Conservation (phyloP, 495 filamentous ascomycete species). For the Annulohypoxylon stygium region DNA sequence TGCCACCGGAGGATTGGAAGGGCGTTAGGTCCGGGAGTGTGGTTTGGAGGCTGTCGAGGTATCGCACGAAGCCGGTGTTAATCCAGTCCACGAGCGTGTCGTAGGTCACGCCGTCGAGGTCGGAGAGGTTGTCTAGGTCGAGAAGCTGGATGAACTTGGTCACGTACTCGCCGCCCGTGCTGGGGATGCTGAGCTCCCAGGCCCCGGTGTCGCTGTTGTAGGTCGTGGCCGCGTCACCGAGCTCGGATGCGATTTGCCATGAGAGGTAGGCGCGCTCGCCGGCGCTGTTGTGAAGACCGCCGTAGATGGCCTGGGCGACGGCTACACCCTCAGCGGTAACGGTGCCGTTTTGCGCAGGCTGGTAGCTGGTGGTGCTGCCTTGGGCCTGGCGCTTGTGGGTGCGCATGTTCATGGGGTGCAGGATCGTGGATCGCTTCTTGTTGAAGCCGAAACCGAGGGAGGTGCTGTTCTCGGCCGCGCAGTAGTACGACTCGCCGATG, state of each 20-base stretch:
- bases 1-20: slow-evolving; percentile 63
- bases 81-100: slow-evolving; percentile 63
- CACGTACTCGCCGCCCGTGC: slow-evolving; percentile 56
- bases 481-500: slow-evolving; percentile 64
- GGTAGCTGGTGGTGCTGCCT: slow-evolving; percentile 29
- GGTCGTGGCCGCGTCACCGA: slow-evolving; percentile 58
- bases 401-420: neutral
- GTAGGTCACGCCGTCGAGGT: slow-evolving; percentile 61
- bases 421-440: slow-evolving; percentile 1
- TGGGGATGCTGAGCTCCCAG: slow-evolving; percentile 55
- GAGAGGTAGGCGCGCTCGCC: slow-evolving; percentile 60
- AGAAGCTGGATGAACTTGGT: slow-evolving; percentile 53
- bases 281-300: slow-evolving; percentile 59
- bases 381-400: slow-evolving; percentile 11
- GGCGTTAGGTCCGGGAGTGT: slow-evolving; percentile 60
- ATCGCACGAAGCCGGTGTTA: slow-evolving; percentile 47
- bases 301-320: slow-evolving; percentile 54
- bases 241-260: slow-evolving; percentile 57
- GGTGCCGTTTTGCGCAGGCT: slow-evolving; percentile 59
- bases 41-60: slow-evolving; percentile 57
- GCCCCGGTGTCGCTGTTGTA: slow-evolving; percentile 56
- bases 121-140: slow-evolving; percentile 49
- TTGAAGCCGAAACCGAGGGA: slow-evolving; percentile 28
- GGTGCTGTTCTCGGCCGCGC: slow-evolving; percentile 51
- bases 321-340: slow-evolving; percentile 55